A percentile compares a stretch with the other conserved stretches of the same genome.
phyloP scores from a whole-genome alignment of 495 filamentous ascomycete species.

The Arthonia radiata region DNA sequence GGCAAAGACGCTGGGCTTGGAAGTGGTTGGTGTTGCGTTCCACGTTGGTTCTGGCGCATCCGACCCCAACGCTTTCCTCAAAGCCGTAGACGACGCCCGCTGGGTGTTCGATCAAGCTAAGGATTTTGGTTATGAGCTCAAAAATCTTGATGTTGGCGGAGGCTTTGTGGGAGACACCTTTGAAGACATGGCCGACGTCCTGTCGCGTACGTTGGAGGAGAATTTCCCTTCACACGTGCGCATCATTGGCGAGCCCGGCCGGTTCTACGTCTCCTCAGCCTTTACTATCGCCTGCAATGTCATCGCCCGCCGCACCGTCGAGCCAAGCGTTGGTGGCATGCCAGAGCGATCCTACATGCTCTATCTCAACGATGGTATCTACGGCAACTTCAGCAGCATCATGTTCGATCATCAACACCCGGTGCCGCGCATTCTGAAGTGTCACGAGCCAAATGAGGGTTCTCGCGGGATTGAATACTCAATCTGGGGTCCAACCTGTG shows the following conservation, averaged over 20 bases:
- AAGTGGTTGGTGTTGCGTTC: slow-evolving; percentile 91
- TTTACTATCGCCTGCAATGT: slow-evolving; percentile 85
- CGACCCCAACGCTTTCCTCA: slow-evolving; percentile 66
- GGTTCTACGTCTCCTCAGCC: slow-evolving; percentile 80
- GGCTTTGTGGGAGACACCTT: slow-evolving; percentile 78
- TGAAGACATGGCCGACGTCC: slow-evolving; percentile 63
- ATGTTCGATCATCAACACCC: slow-evolving; percentile 97
- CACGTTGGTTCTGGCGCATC: slow-evolving; percentile 91
- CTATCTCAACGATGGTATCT: slow-evolving; percentile 90
- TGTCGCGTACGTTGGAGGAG: slow-evolving; percentile 55
- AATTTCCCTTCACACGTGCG: slow-evolving; percentile 69
- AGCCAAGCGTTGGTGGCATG: slow-evolving; percentile 22
- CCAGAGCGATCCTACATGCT: slow-evolving; percentile 61
- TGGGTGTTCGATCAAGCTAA: slow-evolving; percentile 72
- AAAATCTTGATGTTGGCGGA: slow-evolving; percentile 82
- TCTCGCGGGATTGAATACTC: slow-evolving; percentile 37
- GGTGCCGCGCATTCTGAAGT: slow-evolving; percentile 51
- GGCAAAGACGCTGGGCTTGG: slow-evolving; percentile 70
- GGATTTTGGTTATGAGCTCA: slow-evolving; percentile 50
- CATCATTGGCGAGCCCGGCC: slow-evolving; percentile 87
- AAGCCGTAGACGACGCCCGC: slow-evolving; percentile 73
- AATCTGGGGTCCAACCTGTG: slow-evolving; percentile 95
- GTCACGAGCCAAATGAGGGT: slow-evolving; percentile 18
- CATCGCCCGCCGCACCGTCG: slow-evolving; percentile 79
- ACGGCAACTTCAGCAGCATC: slow-evolving; percentile 95